phyloP scores from a whole-genome alignment of 805 yeast species.

The Saccharomycopsis sp. region DNA sequence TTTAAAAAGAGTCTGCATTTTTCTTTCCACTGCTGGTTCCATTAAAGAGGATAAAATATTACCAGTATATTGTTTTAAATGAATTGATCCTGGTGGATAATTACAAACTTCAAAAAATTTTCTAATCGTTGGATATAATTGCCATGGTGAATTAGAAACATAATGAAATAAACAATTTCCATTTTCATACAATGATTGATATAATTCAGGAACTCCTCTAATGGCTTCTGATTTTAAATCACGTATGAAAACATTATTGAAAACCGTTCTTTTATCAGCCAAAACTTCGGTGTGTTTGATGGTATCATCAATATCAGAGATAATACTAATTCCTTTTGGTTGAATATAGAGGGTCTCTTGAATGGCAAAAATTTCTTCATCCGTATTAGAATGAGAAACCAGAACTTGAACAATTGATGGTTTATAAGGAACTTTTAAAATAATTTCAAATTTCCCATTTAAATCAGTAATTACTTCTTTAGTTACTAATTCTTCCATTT shows the following conservation, averaged over 20 bases:
- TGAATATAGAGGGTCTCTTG: conserved; percentile 36
- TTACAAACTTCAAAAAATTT: conserved; percentile 40
- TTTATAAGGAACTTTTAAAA: conserved; percentile 42
- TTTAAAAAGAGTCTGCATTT: conserved; percentile 51
- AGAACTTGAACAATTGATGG: conserved; percentile 52
- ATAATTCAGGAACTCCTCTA: conserved; percentile 70
- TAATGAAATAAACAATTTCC: conserved; percentile 61
- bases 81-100: conserved; percentile 75
- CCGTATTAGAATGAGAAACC: conserved; percentile 27
- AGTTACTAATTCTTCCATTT: conserved; percentile 23
- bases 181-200: conserved; percentile 34
- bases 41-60: conserved; percentile 69
- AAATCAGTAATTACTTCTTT: conserved; percentile 42
- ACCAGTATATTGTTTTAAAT: conserved; percentile 81
- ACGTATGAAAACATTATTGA: conserved; percentile 65
- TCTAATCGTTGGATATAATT: conserved; percentile 50
- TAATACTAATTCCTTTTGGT: conserved; percentile 51
- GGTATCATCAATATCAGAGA: conserved; percentile 93
- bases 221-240: conserved; percentile 59
- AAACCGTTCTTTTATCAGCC: conserved; percentile 75
- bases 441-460: conserved; percentile 54
- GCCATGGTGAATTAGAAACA: conserved; percentile 95
- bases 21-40: conserved; percentile 81
- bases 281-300: conserved; percentile 83
- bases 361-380: conserved; percentile 37